Conservation (phyloP, 2,329 filamentous ascomycete genomes). For the Clonostachys solani region DNA sequence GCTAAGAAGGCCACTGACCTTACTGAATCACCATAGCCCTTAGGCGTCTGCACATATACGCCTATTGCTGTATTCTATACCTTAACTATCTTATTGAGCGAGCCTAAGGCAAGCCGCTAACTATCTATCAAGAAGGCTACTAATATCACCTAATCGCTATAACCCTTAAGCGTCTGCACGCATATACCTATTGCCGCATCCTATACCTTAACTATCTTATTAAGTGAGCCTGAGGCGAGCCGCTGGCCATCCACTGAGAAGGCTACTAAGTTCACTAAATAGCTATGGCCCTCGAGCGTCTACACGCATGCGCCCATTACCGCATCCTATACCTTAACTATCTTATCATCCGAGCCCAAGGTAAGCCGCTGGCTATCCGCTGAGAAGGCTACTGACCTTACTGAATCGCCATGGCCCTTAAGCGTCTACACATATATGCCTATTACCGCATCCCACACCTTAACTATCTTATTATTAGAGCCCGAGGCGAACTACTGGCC, state of each 20-base stretch:
- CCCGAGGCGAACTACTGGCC: too few relatives aligned
- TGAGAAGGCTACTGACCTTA: background rate
- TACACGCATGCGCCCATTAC: background rate
- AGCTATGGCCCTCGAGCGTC: constrained; percentile 3
- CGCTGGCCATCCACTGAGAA: too few relatives aligned
- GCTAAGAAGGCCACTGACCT: constrained; percentile 1
- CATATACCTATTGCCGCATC: background rate
- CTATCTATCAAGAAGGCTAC: too few relatives aligned
- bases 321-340: constrained; percentile 3
- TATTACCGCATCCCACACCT: too few relatives aligned
- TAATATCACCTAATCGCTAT: background rate
- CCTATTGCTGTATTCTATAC: too few relatives aligned
- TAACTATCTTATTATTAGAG: too few relatives aligned
- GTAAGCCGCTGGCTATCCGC: background rate
- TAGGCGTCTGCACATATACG: too few relatives aligned
- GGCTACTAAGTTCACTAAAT: background rate
- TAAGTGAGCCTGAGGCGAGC: too few relatives aligned
- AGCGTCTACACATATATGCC: background rate
- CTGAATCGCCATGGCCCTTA: background rate
- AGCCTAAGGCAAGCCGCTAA: too few relatives aligned
- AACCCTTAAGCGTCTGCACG: constrained; percentile 1
- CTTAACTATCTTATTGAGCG: too few relatives aligned
- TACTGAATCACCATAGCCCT: too few relatives aligned
- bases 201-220: too few relatives aligned
- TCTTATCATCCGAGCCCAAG: constrained; percentile 2